A percentile compares a stretch with the other conserved stretches of the same genome.
These are phyloP conservation scores for Haberlea rhodopensis DNA, from an alignment of 257 asterid genomes.

Conservation along the genomic window DNA sequence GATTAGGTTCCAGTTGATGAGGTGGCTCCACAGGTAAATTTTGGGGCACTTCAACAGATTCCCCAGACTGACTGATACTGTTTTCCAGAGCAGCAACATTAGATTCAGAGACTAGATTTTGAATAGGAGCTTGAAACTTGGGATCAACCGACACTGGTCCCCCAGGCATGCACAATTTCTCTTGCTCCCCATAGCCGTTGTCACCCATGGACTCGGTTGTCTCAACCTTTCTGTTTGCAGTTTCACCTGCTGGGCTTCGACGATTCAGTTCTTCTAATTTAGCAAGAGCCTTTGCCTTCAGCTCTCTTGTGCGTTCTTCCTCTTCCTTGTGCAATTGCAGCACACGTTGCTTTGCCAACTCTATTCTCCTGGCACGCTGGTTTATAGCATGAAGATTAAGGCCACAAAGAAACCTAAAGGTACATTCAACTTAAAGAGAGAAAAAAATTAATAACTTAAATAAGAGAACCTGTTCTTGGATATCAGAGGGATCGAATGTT, in stretches of 20 bases:
- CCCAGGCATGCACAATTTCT: slow-evolving; percentile 28
- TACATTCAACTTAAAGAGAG: slow-evolving; percentile 15
- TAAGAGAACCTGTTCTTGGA: too few species aligned
- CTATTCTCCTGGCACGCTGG: slow-evolving; percentile 74
- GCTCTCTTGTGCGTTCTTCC: slow-evolving; percentile 81
- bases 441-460: too few species aligned
- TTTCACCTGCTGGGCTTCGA: slow-evolving; percentile 58
- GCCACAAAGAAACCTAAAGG: slow-evolving; percentile 20
- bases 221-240: slow-evolving; percentile 40
- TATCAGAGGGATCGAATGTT: too few species aligned
- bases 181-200: slow-evolving; percentile 35
- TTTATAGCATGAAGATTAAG: slow-evolving; percentile 26
- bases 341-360: slow-evolving; percentile 76
- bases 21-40: slow-evolving; percentile 35
- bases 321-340: slow-evolving; percentile 85
- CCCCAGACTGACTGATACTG: slow-evolving; percentile 31
- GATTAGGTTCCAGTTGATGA: slow-evolving; percentile 33
- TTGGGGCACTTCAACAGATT: slow-evolving; percentile 32
- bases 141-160: slow-evolving; percentile 37
- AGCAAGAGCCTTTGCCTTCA: slow-evolving; percentile 89
- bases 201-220: slow-evolving; percentile 26
- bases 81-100: slow-evolving; percentile 30
- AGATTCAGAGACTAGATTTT: slow-evolving; percentile 27
- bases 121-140: slow-evolving; percentile 35
- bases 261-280: slow-evolving; percentile 92